Base-by-base conservation (phyloP, 352 stramenopile genomes). In the Pythium sp. region DNA sequence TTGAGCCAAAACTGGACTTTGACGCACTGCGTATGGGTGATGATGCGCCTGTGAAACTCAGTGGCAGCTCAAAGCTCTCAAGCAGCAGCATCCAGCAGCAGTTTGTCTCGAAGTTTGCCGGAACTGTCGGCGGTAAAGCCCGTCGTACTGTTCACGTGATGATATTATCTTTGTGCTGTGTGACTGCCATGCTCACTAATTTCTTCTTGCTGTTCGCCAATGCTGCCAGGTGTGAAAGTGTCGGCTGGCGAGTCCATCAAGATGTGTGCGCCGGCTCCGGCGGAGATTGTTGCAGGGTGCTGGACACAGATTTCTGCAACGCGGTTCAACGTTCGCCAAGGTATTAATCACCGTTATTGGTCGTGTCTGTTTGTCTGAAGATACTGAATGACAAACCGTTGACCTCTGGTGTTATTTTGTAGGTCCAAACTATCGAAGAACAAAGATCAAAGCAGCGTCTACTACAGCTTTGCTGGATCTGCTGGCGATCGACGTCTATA, bases 301-400 rank as follows among this genome's bases (percentile, higher is more conserved):
- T 94, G 86, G 86, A 75, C 81, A 4, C 80, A 90, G 30, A 77
- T 94, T 20, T 74, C 78, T 28, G 84, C 81, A 5, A 90, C 81
- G 20, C 80, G 83, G 4, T 94, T 92, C 55, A 88, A 93, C n/a
- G 84, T 94, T n/a, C 82, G 86, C 2, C 82, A 91, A 81, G 86
- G 86, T 84, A 62, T 26, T 43, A 15, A 18, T 3, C 36, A 18
- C 36, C 36, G 2, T 43, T 43, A 18, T 43, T 43, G 36, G 12
- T 43, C 36, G 36, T 43, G 47, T 55, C 32, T 47, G 12, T n/a
- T 34, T 12, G 5, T 36, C 20, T 58, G 53, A 6, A 5, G 54
- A 49, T 51, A 22, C 43, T 24, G 18, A 51, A 51, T 12, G 43
- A 4, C 18, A 51, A n/a, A 51, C 43, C 15, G 7, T 15, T 61